phyloP scores from a whole-genome alignment of 768 basidiomycete species.

The Suillus discolor region DNA sequence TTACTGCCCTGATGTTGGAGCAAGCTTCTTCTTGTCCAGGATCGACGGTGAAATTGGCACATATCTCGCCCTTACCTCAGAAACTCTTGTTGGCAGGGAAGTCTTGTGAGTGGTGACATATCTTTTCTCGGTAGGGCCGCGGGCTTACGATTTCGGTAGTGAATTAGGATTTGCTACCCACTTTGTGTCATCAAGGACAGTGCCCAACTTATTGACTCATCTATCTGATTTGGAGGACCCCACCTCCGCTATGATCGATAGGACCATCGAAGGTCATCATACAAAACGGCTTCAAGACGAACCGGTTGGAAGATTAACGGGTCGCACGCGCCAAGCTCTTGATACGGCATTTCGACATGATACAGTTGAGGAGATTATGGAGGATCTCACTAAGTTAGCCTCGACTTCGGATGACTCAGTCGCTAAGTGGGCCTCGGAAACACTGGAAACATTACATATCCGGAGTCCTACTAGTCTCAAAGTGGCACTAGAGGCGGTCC shows the following conservation, averaged over 20 bases:
- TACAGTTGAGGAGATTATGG: constrained; percentile 72
- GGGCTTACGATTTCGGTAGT: constrained; percentile 42
- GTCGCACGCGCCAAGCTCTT: constrained; percentile 70
- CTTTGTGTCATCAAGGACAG: constrained; percentile 76
- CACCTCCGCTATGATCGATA: constrained; percentile 55
- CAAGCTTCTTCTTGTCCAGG: constrained; percentile 84
- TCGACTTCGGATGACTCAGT: constrained; percentile 45
- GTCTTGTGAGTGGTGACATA: constrained; percentile 68
- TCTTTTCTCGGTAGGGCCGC: constrained; percentile 5
- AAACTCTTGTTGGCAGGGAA: constrained; percentile 70
- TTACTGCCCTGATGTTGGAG: constrained; percentile 92
- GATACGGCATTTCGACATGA: constrained; percentile 77
- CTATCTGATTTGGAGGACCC: constrained; percentile 49
- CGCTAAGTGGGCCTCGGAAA: constrained; percentile 73
- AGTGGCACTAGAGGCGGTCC: constrained; percentile 81
- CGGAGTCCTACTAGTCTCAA: constrained; percentile 93
- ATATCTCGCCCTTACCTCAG: constrained; percentile 89
- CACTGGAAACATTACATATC: constrained; percentile 59
- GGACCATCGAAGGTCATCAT: constrained; percentile 65
- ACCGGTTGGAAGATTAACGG: constrained; percentile 52
- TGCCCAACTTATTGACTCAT: constrained; percentile 71
- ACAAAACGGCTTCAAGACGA: constrained; percentile 63
- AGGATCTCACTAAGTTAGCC: constrained; percentile 49
- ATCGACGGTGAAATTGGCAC: constrained; percentile 92
- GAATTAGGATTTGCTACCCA: constrained; percentile 95